phyloP scores from a whole-genome alignment of 2,329 filamentous ascomycete genomes.

The Botrytis pseudocinerea region DNA sequence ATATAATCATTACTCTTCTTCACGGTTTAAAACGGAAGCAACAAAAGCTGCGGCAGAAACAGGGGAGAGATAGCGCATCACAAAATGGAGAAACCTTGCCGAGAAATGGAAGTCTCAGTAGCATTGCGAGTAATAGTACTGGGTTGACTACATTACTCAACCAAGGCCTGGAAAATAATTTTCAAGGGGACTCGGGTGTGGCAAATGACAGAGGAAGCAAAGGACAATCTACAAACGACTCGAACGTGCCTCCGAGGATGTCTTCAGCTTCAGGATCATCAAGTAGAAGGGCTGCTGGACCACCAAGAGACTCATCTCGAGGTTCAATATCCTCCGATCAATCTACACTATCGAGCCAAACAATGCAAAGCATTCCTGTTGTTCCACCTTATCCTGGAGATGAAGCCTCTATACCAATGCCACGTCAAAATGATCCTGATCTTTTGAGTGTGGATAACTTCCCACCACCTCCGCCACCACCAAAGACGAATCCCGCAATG shows the following conservation, averaged over 20 bases:
- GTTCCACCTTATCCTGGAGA: conserved; percentile 70
- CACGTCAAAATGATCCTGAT: conserved; percentile 45
- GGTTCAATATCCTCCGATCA: conserved; percentile 56
- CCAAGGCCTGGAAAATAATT: conserved; percentile 48
- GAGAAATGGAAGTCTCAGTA: conserved; percentile 58
- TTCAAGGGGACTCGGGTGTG: conserved; percentile 29
- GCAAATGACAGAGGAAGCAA: conserved; percentile 31
- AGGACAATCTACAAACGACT: conserved; percentile 35
- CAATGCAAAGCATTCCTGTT: conserved; percentile 74
- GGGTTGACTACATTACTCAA: conserved; percentile 60
- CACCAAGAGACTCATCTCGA: conserved; percentile 53
- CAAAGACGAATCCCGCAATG: conserved; percentile 84
- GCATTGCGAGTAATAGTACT: conserved; percentile 57
- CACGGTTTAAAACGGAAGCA: conserved; percentile 98
- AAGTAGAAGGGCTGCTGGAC: conserved; percentile 30
- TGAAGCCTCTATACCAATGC: conserved; percentile 52
- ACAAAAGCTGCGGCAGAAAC: conserved; percentile 73
- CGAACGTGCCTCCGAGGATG: conserved; percentile 50
- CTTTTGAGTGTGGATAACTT: conserved; percentile 58
- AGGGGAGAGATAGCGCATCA: conserved; percentile 50
- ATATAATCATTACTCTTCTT: conserved; percentile 97
- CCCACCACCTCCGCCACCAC: conserved; percentile 75
- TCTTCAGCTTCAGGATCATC: conserved; percentile 34
- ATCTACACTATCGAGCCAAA: conserved; percentile 70
- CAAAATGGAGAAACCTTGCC: conserved; percentile 35